Evolutionary conservation across 2,329 filamentous ascomycete genomes (phyloP).

Genomic region (Scytalidium sp.): DNA sequence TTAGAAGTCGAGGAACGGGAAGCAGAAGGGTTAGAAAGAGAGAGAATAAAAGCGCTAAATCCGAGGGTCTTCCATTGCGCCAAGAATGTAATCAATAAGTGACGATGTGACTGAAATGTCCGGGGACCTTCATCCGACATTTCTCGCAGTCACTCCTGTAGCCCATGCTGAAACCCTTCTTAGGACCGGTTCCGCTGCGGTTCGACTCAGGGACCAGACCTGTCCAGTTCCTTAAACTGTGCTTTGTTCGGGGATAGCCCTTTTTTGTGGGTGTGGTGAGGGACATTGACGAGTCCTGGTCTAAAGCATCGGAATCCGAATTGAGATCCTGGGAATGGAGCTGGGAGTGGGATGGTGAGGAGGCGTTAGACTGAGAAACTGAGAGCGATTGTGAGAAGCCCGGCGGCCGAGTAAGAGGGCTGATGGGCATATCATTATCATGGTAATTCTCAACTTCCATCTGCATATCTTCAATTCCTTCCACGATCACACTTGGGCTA

Average conservation of each 20-base stretch:
- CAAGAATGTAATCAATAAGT: constrained; percentile 26
- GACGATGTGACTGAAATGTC: constrained; percentile 79
- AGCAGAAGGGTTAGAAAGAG: too few species aligned
- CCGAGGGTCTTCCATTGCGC: too few species aligned
- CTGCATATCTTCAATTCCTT: constrained; percentile 26
- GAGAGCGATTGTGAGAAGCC: neutral
- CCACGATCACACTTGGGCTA: constrained; percentile 25
- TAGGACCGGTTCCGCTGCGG: constrained; percentile 45
- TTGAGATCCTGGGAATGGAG: neutral
- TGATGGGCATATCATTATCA: neutral
- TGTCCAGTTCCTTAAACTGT: constrained; percentile 28
- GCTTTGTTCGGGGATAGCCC: constrained; percentile 27
- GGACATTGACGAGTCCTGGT: neutral
- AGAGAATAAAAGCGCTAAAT: neutral
- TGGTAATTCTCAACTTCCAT: constrained; percentile 25
- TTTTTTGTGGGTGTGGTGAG: constrained; percentile 25
- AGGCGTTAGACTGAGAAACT: neutral
- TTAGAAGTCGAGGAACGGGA: too few species aligned
- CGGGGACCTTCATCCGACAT: constrained; percentile 70
- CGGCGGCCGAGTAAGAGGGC: neutral
- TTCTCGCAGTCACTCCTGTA: constrained; percentile 77
- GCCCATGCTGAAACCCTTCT: constrained; percentile 73
- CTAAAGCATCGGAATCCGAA: constrained; percentile 2
- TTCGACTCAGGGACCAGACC: constrained; percentile 17
- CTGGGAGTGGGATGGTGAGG: neutral